These are phyloP conservation scores for Sonneratia alba DNA, from an alignment of 345 rosid species.

Conservation along the genomic window DNA sequence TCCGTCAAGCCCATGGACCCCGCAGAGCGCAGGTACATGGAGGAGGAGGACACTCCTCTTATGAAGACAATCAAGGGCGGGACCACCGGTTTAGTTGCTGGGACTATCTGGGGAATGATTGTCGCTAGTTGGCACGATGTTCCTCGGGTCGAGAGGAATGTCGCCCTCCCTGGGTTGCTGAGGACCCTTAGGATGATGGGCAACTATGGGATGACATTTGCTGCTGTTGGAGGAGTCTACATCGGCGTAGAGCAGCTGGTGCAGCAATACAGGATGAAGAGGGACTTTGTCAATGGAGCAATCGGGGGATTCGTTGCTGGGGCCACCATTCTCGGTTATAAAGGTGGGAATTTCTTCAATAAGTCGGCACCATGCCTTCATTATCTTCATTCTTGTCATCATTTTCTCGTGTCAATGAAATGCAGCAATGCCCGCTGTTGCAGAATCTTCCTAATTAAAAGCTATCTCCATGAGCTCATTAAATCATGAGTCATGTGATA, in stretches of 20 bases:
- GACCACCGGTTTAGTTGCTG: conserved; percentile 65
- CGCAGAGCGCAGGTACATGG: conserved; percentile 70
- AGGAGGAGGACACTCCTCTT: conserved; percentile 66
- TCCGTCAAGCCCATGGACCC: conserved; percentile 50
- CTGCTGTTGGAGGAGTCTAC: conserved; percentile 94
- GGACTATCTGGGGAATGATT: conserved; percentile 81
- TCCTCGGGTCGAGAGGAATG: conserved; percentile 91
- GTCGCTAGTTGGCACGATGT: conserved; percentile 92
- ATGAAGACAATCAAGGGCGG: conserved; percentile 86
- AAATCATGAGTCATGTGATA: too few species aligned
- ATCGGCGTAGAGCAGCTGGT: conserved; percentile 94
- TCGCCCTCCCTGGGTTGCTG: conserved; percentile 82
- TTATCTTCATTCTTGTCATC: neutral
- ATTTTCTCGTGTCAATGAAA: neutral
- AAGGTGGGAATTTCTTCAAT: conserved; percentile 29
- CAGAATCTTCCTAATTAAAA: neutral
- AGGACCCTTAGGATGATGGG: conserved; percentile 98
- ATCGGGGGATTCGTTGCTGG: conserved; percentile 94
- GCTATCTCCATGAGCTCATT: too few species aligned
- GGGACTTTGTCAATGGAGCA: conserved; percentile 87
- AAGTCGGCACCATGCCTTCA: too few species aligned
- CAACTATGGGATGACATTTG: conserved; percentile 75
- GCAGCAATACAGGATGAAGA: conserved; percentile 61
- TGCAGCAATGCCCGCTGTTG: neutral
- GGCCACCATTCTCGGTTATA: conserved; percentile 68